A percentile compares a stretch with the other conserved stretches of the same genome.
Evolutionary conservation across 176 grass and related monocot species (phyloP).

Genomic region (Elaeis guineensis): DNA sequence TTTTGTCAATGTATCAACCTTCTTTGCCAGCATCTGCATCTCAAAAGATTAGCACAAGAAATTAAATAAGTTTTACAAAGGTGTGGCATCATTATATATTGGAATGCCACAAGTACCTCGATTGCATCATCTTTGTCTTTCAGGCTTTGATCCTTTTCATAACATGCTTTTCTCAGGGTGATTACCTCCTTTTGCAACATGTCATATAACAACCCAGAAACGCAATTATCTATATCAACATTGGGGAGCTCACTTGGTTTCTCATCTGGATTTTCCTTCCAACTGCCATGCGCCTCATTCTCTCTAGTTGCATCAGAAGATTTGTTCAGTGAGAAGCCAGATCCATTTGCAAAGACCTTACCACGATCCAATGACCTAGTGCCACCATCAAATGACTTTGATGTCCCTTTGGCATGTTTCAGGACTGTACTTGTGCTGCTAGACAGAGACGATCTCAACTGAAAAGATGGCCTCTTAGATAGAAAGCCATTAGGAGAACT

Average conservation of each 20-base stretch:
- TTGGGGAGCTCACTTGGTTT: conserved; percentile 35
- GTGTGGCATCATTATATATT: background rate
- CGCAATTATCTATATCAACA: conserved; percentile 48
- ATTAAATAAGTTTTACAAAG: background rate
- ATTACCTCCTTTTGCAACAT: conserved; percentile 93
- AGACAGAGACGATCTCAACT: conserved; percentile 66
- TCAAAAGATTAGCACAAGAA: conserved; percentile 20
- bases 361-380: conserved; percentile 44
- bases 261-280: conserved; percentile 34
- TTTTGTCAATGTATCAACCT: conserved; percentile 91
- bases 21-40: conserved; percentile 77
- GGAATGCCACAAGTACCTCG: conserved; percentile 41
- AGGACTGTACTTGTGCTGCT: conserved; percentile 59
- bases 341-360: conserved; percentile 55
- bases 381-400: conserved; percentile 89
- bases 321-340: conserved; percentile 34
- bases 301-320: conserved; percentile 55
- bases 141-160: conserved; percentile 86
- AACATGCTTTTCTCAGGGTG: conserved; percentile 63
- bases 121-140: conserved; percentile 95
- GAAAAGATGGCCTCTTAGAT: conserved; percentile 68
- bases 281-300: conserved; percentile 45
- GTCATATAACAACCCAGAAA: conserved; percentile 82
- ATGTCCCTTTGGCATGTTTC: conserved; percentile 89
- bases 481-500: conserved; percentile 48